Evolutionary conservation across 352 stramenopile species (phyloP).

Genomic region (Aphanomyces stellatus): DNA sequence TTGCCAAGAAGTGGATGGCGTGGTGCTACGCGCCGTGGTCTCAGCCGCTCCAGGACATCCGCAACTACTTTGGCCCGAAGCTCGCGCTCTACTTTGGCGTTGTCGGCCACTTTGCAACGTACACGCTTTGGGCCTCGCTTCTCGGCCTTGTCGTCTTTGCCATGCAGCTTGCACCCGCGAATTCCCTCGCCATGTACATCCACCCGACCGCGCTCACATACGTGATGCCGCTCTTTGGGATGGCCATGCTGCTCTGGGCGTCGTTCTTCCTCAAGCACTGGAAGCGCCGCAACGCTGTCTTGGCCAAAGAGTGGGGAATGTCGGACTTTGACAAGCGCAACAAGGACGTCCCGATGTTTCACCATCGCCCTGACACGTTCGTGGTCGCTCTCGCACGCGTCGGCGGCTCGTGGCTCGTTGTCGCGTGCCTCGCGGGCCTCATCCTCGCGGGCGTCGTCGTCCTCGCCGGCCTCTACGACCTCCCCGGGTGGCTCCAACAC

Average conservation of each 20-base stretch:
- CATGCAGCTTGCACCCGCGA: constrained; percentile 75
- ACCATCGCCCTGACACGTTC: constrained; percentile 55
- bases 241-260: constrained; percentile 74
- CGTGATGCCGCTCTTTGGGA: constrained; percentile 60
- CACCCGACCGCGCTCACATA: constrained; percentile 48
- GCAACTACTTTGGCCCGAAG: constrained; percentile 83
- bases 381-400: constrained; percentile 51
- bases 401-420: not conserved
- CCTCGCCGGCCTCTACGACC: constrained; percentile 52
- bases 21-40: constrained; percentile 72
- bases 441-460: constrained; percentile 51
- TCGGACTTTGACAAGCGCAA: constrained; percentile 57
- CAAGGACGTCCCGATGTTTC: constrained; percentile 39
- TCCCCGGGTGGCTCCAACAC: constrained; percentile 49
- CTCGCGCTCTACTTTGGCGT: constrained; percentile 97
- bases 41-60: constrained; percentile 71
- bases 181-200: constrained; percentile 33
- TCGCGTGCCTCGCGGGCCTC: constrained; percentile 47
- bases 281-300: constrained; percentile 65
- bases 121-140: constrained; percentile 88
- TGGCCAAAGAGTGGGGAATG: constrained; percentile 74
- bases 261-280: constrained; percentile 80
- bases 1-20: constrained; percentile 58
- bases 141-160: constrained; percentile 85
- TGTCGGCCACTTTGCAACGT: constrained; percentile 93